These are phyloP conservation scores for Beauveria scarabaeidicola DNA, from an alignment of 2,329 filamentous ascomycete species.

Conservation along the genomic window DNA sequence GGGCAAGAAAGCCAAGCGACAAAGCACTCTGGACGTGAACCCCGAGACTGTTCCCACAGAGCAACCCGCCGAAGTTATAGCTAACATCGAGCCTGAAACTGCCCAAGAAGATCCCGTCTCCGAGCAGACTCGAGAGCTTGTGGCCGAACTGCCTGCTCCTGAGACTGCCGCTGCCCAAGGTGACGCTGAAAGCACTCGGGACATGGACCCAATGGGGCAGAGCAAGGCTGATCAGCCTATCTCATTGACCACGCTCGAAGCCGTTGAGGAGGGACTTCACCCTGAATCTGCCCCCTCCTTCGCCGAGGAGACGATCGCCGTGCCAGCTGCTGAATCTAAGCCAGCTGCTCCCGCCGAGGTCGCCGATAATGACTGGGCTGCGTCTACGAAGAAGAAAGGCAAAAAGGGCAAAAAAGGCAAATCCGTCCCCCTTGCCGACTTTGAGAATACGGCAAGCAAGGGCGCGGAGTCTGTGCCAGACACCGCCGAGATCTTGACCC, in stretches of 20 bases:
- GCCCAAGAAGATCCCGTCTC: too few relatives aligned
- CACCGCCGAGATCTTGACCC: background rate
- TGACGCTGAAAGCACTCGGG: slow-evolving; percentile 14
- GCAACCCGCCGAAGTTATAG: background rate
- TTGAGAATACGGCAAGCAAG: background rate
- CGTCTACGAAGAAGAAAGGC: slow-evolving; percentile 25
- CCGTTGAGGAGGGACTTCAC: background rate
- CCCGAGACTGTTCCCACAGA: background rate
- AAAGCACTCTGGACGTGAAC: background rate
- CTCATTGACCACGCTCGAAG: background rate
- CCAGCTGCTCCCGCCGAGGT: background rate
- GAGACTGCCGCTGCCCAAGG: slow-evolving; percentile 17
- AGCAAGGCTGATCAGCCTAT: slow-evolving; percentile 19
- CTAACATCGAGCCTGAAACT: background rate
- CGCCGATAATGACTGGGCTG: slow-evolving; percentile 13
- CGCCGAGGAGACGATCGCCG: background rate
- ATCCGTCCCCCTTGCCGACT: background rate
- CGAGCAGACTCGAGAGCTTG: background rate
- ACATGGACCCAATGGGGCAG: slow-evolving; percentile 21
- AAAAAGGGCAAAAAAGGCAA: slow-evolving; percentile 26
- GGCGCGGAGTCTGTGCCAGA: background rate
- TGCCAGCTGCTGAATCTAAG: background rate
- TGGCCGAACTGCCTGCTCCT: background rate
- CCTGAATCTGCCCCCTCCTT: background rate
- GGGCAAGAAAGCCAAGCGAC: slow-evolving; percentile 22